Conservation (phyloP, 2,329 filamentous ascomycete genomes). For the Trichoderma hamatum region DNA sequence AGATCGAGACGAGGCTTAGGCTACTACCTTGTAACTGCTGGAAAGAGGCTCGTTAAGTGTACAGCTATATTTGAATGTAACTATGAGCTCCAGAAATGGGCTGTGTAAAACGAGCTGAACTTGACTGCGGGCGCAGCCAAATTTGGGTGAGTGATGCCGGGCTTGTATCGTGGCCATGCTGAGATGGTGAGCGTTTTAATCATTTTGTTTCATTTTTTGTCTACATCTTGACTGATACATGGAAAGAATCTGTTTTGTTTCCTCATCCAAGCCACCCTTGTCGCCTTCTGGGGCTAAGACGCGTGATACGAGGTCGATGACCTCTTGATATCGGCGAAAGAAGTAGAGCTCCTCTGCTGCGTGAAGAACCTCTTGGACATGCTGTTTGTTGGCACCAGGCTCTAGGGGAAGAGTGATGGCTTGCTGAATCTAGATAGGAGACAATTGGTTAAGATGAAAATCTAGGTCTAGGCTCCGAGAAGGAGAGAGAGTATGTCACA, state of each 20-base stretch:
- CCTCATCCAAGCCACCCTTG: slow-evolving; percentile 46
- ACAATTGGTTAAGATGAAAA: not conserved
- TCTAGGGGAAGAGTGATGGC: slow-evolving; percentile 47
- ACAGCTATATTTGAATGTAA: not conserved
- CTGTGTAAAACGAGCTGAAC: not conserved
- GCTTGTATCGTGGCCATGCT: not conserved
- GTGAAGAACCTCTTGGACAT: slow-evolving; percentile 55
- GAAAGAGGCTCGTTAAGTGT: not conserved
- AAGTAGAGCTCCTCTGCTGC: slow-evolving; percentile 63
- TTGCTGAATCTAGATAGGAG: slow-evolving; percentile 46
- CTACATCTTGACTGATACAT: slow-evolving; percentile 50
- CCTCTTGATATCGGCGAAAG: slow-evolving; percentile 51
- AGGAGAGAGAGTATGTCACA: not conserved
- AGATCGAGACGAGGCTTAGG: not conserved
- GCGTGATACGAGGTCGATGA: slow-evolving; percentile 44
- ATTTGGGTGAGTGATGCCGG: not conserved
- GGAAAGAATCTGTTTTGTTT: slow-evolving; percentile 45
- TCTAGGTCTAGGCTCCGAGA: not conserved
- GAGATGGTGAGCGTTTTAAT: slow-evolving; percentile 1
- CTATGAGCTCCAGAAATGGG: slow-evolving; percentile 4
- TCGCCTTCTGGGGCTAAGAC: slow-evolving; percentile 40
- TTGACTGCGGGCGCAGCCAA: not conserved
- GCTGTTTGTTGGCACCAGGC: slow-evolving; percentile 47
- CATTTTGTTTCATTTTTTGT: slow-evolving; percentile 34
- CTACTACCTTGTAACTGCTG: not conserved